A percentile compares a stretch with the other conserved stretches of the same genome.
Conservation (phyloP, 371 early-diverging fungal genomes). For the Funneliformis caledonium region DNA sequence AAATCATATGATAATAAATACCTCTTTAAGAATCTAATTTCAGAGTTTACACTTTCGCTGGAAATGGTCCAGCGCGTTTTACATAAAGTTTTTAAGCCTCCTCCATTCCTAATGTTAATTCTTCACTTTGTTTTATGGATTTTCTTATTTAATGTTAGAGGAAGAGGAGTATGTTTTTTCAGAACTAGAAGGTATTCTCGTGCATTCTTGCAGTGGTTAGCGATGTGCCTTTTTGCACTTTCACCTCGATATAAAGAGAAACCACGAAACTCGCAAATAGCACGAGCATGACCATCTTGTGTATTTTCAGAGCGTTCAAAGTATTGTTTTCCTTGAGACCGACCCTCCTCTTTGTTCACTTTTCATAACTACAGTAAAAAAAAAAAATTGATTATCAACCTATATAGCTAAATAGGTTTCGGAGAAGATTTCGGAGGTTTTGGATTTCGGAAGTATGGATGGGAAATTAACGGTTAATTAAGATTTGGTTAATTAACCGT, state of each 20-base stretch:
- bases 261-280: neutral
- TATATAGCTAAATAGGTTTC: too few species aligned
- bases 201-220: neutral
- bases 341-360: neutral
- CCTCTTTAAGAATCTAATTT: neutral
- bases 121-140: neutral
- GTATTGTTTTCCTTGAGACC: too few species aligned
- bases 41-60: neutral
- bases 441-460: too few species aligned
- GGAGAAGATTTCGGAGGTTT: too few species aligned
- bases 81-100: neutral
- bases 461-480: too few species aligned
- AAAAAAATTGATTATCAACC: too few species aligned
- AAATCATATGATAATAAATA: too few species aligned
- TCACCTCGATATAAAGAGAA: neutral
- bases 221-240: neutral
- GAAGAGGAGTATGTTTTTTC: neutral
- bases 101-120: neutral
- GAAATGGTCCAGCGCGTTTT: neutral
- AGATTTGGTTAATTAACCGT: too few species aligned
- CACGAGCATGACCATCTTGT: neutral
- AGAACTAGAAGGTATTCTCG: neutral
- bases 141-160: neutral
- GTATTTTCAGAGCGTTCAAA: neutral
- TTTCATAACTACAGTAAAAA: too few species aligned